These are phyloP conservation scores for Silene vulgaris DNA, from an alignment of 179 eudicot species.

Conservation along the genomic window DNA sequence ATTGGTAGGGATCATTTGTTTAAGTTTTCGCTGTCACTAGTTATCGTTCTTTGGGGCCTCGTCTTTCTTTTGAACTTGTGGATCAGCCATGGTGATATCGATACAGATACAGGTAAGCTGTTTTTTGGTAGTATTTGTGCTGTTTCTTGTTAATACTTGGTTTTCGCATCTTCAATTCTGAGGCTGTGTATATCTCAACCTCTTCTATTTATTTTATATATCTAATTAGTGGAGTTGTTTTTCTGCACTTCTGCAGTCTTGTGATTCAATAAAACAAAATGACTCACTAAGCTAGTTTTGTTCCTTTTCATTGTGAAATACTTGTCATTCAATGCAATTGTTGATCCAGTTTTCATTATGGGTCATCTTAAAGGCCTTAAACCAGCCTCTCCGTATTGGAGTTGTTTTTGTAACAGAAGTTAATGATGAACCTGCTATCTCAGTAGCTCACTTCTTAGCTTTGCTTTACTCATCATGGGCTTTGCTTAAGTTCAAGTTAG, in stretches of 20 bases:
- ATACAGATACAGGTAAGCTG: conserved; percentile 51
- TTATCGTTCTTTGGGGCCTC: conserved; percentile 65
- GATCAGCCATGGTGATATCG: conserved; percentile 61
- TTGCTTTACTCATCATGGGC: too few relatives aligned
- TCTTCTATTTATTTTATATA: neutral
- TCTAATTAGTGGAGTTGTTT: neutral
- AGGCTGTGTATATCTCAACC: neutral
- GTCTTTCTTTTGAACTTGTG: conserved; percentile 59
- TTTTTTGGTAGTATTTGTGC: neutral
- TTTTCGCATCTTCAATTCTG: neutral
- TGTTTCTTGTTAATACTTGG: neutral
- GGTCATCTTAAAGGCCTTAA: too few relatives aligned
- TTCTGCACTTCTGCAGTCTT: neutral
- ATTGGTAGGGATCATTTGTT: conserved; percentile 48
- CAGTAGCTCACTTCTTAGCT: too few relatives aligned
- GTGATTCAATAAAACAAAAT: neutral
- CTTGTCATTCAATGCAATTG: too few relatives aligned
- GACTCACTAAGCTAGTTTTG: neutral
- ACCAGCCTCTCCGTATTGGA: too few relatives aligned
- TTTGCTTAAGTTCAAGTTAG: too few relatives aligned
- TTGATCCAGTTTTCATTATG: too few relatives aligned
- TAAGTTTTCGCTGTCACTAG: conserved; percentile 60
- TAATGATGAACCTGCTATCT: too few relatives aligned
- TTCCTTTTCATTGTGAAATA: neutral
- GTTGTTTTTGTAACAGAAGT: too few relatives aligned